Evolutionary conservation across 106 monocot genomes (phyloP).

Genomic region (Xerophyta viscosa): DNA sequence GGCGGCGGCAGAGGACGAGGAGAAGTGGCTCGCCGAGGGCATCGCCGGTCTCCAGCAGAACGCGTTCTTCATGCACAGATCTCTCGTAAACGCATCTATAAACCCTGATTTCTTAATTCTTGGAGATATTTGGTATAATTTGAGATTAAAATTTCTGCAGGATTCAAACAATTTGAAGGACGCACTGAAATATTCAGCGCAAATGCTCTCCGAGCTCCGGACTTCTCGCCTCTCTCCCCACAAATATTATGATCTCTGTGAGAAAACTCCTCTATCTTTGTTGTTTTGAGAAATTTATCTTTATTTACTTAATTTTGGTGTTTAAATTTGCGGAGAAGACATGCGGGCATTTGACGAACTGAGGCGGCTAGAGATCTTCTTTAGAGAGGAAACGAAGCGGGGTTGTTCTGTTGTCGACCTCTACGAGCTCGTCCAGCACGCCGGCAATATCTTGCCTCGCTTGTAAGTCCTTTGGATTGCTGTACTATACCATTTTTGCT

Average conservation of each 20-base stretch:
- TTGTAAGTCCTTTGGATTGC: conserved; percentile 59
- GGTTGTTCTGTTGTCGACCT: conserved; percentile 85
- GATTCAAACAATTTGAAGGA: conserved; percentile 89
- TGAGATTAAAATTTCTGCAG: too few species aligned
- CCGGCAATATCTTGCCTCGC: conserved; percentile 88
- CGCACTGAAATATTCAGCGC: conserved; percentile 92
- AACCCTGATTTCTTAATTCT: too few species aligned
- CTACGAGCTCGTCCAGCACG: conserved; percentile 98
- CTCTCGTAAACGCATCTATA: too few species aligned
- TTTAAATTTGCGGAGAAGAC: conserved; percentile 21
- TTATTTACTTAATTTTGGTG: too few species aligned
- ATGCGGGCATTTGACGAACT: conserved; percentile 98
- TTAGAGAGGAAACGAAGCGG: conserved; percentile 74
- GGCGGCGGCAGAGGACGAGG: conserved; percentile 79
- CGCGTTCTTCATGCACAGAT: conserved; percentile 96
- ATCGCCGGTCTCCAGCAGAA: conserved; percentile 97
- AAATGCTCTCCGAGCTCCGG: conserved; percentile 97
- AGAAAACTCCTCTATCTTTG: neutral
- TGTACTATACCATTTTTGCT: neutral
- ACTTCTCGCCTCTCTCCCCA: conserved; percentile 81
- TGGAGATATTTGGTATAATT: too few species aligned
- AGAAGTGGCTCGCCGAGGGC: conserved; percentile 96
- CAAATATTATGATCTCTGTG: conserved; percentile 98
- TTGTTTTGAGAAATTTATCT: too few species aligned
- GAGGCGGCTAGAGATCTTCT: conserved; percentile 95